Percentiles rank a stretch among this genome's conserved stretches.
Evolutionary conservation across 2,329 filamentous ascomycete genomes (phyloP).

Genomic region (Metarhizium anisopliae): DNA sequence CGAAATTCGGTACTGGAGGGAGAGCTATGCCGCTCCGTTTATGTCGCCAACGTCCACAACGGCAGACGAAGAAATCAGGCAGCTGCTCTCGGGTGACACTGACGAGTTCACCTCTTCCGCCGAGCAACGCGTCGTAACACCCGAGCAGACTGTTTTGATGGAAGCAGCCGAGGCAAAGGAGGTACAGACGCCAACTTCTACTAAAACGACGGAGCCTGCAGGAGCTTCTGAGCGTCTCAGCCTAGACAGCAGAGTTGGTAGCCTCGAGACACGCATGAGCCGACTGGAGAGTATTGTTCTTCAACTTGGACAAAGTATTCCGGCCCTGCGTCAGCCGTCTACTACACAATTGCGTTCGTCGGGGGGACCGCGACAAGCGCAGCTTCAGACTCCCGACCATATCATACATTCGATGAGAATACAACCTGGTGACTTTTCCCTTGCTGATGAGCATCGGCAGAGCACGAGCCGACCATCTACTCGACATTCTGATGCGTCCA

Average conservation of each 20-base stretch:
- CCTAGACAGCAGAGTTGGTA: conserved; percentile 42
- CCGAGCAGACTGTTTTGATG: background rate
- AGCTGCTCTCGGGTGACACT: conserved; percentile 20
- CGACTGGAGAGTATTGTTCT: conserved; percentile 44
- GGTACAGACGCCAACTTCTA: background rate
- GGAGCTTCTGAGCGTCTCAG: conserved; percentile 33
- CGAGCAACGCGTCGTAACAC: background rate
- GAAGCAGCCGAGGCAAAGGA: background rate
- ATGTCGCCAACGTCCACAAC: conserved; percentile 43
- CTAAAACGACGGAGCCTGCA: background rate
- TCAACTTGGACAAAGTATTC: conserved; percentile 37
- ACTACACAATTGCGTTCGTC: conserved; percentile 19
- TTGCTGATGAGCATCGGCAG: background rate
- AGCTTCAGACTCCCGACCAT: background rate
- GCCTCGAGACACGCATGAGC: conserved; percentile 42
- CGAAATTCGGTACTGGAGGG: conserved; percentile 56
- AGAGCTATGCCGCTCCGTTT: conserved; percentile 45
- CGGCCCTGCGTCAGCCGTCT: conserved; percentile 23
- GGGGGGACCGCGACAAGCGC: background rate
- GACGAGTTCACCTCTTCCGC: conserved; percentile 10
- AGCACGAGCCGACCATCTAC: conserved; percentile 20
- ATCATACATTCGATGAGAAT: background rate
- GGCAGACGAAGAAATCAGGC: conserved; percentile 21
- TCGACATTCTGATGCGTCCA: conserved; percentile 31
- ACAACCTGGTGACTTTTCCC: conserved; percentile 1